These are phyloP conservation scores for Evansstolkia leycettana DNA, from an alignment of 495 filamentous ascomycete genomes.

Conservation along the genomic window DNA sequence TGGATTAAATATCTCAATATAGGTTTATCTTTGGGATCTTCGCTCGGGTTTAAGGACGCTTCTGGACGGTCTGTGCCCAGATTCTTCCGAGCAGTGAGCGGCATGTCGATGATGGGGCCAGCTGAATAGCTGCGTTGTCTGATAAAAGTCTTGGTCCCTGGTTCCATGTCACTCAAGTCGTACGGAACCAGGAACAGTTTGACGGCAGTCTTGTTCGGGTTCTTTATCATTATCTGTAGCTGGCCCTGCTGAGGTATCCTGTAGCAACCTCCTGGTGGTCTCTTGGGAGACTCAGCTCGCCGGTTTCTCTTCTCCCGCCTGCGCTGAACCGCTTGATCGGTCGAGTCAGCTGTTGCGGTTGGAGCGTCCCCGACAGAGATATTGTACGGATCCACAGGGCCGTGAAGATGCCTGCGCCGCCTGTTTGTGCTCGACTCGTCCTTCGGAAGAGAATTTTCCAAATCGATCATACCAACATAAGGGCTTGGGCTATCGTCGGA, in stretches of 20 bases:
- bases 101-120: conserved; percentile 69
- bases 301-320: conserved; percentile 41
- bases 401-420: conserved; percentile 30
- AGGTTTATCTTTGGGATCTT: conserved; percentile 54
- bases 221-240: conserved; percentile 94
- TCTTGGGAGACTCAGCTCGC: conserved; percentile 56
- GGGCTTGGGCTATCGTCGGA: conserved; percentile 82
- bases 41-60: conserved; percentile 22
- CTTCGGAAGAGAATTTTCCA: conserved; percentile 60
- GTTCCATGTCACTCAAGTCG: conserved; percentile 88
- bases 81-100: conserved; percentile 37
- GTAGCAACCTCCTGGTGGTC: conserved; percentile 76
- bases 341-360: conserved; percentile 2
- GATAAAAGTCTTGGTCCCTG: conserved; percentile 92
- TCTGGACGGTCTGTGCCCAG: conserved; percentile 31
- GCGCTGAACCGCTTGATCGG: conserved; percentile 15
- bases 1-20: conserved; percentile 87
- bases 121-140: conserved; percentile 89
- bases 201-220: conserved; percentile 90
- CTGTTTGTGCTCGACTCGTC: conserved; percentile 30
- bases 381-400: conserved; percentile 4
- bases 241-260: conserved; percentile 93
- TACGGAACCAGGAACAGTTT: conserved; percentile 94
- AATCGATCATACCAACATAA: conserved; percentile 88
- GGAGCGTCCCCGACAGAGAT: conserved; percentile 5